These are phyloP conservation scores for Phytophthora parvispora DNA, from an alignment of 352 stramenopile genomes.

Conservation along the genomic window DNA sequence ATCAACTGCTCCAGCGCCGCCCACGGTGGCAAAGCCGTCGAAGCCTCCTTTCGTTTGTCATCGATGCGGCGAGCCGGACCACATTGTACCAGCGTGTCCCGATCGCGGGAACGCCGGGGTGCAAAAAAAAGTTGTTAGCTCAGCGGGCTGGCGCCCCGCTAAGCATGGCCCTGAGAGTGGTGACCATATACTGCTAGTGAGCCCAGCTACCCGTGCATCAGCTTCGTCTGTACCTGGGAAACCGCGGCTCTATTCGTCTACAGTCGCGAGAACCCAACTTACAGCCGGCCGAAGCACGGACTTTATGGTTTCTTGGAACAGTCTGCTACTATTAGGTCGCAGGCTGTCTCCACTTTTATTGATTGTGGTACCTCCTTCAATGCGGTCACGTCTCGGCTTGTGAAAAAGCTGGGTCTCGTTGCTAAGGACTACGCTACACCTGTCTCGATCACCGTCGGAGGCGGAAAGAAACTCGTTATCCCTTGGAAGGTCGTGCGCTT, in stretches of 20 bases:
- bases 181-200: background rate
- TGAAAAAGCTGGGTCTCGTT: background rate
- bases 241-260: background rate
- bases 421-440: background rate
- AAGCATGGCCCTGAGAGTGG: background rate
- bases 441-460: background rate
- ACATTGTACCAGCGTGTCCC: conserved; percentile 1
- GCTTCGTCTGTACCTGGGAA: background rate
- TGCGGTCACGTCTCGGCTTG: background rate
- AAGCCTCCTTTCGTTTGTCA: background rate
- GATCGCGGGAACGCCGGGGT: background rate
- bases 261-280: background rate
- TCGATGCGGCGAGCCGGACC: background rate
- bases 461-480: background rate
- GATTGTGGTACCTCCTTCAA: background rate
- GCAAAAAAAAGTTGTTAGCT: conserved; percentile 2
- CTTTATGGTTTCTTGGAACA: background rate
- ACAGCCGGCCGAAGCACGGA: background rate
- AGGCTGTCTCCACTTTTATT: background rate
- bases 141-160: conserved; percentile 1
- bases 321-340: background rate
- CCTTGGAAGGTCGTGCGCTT: background rate
- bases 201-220: background rate
- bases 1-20: background rate
- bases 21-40: no score